These are phyloP conservation scores for Persicaria tinctoria DNA, from an alignment of 148 eudicot species.

Conservation along the genomic window DNA sequence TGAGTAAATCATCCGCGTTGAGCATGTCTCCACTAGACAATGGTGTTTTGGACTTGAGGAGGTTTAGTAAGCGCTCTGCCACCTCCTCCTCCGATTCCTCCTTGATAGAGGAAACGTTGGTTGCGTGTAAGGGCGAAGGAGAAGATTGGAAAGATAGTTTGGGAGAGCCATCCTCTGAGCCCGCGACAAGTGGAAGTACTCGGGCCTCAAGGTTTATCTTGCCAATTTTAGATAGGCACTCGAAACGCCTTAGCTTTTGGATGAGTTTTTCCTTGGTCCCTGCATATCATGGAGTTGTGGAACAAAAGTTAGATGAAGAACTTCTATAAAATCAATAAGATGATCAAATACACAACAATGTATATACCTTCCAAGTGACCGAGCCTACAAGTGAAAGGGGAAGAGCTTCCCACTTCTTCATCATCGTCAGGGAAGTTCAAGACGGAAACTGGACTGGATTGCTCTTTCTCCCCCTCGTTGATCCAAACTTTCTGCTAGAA, in stretches of 20 bases:
- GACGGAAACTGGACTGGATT: background rate
- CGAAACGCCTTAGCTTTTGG: slow-evolving; percentile 11
- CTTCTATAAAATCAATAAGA: background rate
- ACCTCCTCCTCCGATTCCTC: background rate
- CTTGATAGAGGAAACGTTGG: background rate
- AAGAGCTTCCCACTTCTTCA: background rate
- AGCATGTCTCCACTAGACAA: background rate
- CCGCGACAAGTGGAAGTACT: background rate
- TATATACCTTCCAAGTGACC: background rate
- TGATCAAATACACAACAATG: background rate
- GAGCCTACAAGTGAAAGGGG: background rate
- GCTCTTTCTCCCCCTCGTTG: slow-evolving; percentile 20
- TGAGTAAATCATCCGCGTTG: background rate
- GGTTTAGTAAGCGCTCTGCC: background rate
- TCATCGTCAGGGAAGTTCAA: slow-evolving; percentile 6
- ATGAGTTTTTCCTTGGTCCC: slow-evolving; percentile 9
- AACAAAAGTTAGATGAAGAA: background rate
- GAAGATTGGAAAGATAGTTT: background rate
- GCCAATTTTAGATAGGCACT: background rate
- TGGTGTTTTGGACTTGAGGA: slow-evolving; percentile 16
- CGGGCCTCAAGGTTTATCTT: background rate
- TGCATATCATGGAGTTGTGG: background rate
- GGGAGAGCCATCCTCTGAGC: background rate
- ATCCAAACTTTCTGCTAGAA: slow-evolving; percentile 5
- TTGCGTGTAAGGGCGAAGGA: background rate